Base-by-base conservation (phyloP, 1,284 basidiomycete species). In the Moesziomyces aphidis region DNA sequence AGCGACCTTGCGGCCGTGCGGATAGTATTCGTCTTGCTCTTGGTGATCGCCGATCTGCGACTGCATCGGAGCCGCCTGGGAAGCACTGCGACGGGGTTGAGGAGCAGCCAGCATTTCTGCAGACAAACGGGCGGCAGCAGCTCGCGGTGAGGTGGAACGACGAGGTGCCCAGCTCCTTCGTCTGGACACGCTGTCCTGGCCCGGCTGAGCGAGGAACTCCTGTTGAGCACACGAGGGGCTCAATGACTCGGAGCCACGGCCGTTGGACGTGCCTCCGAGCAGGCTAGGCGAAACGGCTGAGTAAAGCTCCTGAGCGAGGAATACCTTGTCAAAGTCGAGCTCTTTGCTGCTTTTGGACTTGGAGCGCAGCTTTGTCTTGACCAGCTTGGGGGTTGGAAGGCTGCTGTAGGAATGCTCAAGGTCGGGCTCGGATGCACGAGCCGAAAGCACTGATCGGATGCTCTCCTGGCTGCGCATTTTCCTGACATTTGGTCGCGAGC, bases 281-380 rank as follows among this genome's bases (percentile, higher is more conserved):
- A 48, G 36, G 19, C 3, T 36, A 2, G 61, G 36, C 5, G 34
- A 22, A 8, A 34, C 31, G 11, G 68, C 36, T 21, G 63, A 46
- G 22, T 57, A 42, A 11, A 85, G 76, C 65, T 85, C 84, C 50
- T 85, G 84, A 0, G 82, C 83, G 6, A 85, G 77, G 50, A 84
- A 84, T 28, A 85, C 63, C 15, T 65, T 55, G 31, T 62, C 63
- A 34, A 85, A 83, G 39, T 79, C 76, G 15, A 31, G 54, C 28
- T 77, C 74, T 43, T 71, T 65, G 8, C 46, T 26, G n/a, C 59
- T 6, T 42, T 77, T 79, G 22, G 63, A 60, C 47, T 72, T 75
- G 24, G 63, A 58, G 23, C 76, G 55, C 22, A 68, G 39, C 60
- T 76, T 67, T 42, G 48, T 52, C 54, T 67, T 73, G 44, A 54